Conservation (phyloP, 2,329 filamentous ascomycete species). For the Phyllosticta capitalensis region DNA sequence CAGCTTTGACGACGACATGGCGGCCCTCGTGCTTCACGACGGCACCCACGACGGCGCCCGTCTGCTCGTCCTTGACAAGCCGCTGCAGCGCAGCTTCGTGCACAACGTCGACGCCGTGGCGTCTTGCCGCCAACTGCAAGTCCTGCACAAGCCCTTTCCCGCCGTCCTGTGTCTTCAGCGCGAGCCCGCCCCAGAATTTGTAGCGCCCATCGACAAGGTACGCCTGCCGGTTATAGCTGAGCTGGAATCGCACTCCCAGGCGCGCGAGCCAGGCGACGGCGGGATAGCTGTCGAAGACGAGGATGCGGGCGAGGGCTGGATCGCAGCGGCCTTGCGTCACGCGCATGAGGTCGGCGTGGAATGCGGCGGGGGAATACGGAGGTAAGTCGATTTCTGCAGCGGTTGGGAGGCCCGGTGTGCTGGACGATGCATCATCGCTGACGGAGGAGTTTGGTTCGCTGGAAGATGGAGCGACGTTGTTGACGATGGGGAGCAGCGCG, state of each 20-base stretch:
- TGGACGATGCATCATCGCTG: background rate
- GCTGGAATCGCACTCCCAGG: constrained; percentile 45
- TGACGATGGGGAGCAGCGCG: constrained; percentile 52
- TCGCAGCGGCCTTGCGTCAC: constrained; percentile 49
- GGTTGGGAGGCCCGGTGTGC: constrained; percentile 20
- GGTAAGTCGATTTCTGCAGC: constrained; percentile 47
- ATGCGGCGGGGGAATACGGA: constrained; percentile 47
- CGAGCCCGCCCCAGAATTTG: constrained; percentile 59
- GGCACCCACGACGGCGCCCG: constrained; percentile 25
- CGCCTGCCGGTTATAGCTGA: constrained; percentile 57
- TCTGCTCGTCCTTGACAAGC: constrained; percentile 26
- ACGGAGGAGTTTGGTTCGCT: background rate
- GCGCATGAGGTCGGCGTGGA: constrained; percentile 46
- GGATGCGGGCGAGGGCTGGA: constrained; percentile 35
- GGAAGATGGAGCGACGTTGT: constrained; percentile 39
- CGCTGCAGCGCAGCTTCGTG: constrained; percentile 39
- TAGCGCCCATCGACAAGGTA: constrained; percentile 44
- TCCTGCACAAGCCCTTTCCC: constrained; percentile 50
- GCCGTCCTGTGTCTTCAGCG: constrained; percentile 49
- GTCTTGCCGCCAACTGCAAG: constrained; percentile 35
- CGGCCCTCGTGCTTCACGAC: constrained; percentile 20
- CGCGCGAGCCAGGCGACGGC: constrained; percentile 47
- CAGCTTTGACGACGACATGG: constrained; percentile 22
- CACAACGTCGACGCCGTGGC: constrained; percentile 35
- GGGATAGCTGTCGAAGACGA: constrained; percentile 44